Evolutionary conservation across 495 filamentous ascomycete genomes (phyloP), one percentile per base, ranked within the genome.

Genomic region (Platismatia glauca): DNA sequence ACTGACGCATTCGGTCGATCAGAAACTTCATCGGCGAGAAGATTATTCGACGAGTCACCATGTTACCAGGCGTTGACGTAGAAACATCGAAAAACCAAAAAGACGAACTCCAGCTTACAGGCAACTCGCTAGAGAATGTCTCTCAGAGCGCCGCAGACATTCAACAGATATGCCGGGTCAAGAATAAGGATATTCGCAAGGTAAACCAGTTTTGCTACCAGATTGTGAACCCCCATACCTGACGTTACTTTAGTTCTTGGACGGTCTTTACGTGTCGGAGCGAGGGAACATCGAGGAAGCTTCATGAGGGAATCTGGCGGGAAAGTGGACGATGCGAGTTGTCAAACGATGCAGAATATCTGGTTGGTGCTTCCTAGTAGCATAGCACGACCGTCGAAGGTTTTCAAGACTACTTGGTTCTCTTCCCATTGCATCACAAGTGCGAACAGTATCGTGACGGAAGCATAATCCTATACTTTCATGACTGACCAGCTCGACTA

Each of bases 121-220:
- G 94, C 68, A 98, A 97, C 86, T 95, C 90, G 61, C 82, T 97
- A 67, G 93, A 97, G 84, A 84, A 84, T 75, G 94, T 98, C 62
- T 97, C 93, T 71, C 94, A 98, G 84, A 90, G 86, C 72, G 94
- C 94, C 61, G 94, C 94, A 73, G 94, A 97, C 76, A 97, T 98
- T 77, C 94, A 98, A 84, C 94, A 98, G 80, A 91, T 93, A 79
- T 98, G 94, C 89, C 83, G 88, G 79, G 94, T 97, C 77, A 85
- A 89, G 74, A 97, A 98, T 87, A 98, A 98, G 90, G 94, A 98
- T 96, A 97, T 98, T 83, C 91, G 95, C 81, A 97, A 97, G 90
- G 90, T 95, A 69, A 64, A 80, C 8, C 31, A 9, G 7, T 20
- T 31, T 35, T 31, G 9, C 20, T 31, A 55, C 6, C 16, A 24